Evolutionary conservation across 768 basidiomycete genomes (phyloP).

Genomic region (Calocybe cyanea): DNA sequence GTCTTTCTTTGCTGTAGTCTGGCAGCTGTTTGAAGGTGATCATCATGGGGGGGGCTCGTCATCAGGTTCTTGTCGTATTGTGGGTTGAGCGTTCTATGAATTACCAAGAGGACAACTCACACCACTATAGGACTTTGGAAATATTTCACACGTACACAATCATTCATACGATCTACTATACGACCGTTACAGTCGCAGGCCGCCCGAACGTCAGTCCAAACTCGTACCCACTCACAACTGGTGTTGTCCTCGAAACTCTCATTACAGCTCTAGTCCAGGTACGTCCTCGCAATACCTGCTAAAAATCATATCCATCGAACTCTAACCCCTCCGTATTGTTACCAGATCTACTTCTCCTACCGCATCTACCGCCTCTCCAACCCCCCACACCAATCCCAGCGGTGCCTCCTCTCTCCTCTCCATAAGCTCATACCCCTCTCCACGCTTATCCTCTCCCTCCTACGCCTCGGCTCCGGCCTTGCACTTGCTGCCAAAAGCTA

Average conservation of each 20-base stretch:
- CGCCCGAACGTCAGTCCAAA: slow-evolving; percentile 11
- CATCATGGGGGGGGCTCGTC: not conserved
- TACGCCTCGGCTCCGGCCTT: slow-evolving; percentile 18
- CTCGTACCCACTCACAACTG: slow-evolving; percentile 18
- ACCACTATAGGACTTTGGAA: slow-evolving; percentile 14
- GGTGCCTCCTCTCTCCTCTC: no score
- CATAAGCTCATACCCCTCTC: no score
- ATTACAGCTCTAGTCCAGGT: slow-evolving; percentile 20
- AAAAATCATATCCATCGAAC: not conserved
- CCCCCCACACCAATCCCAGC: no score
- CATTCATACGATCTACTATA: slow-evolving; percentile 15
- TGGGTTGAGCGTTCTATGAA: not conserved
- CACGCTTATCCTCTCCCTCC: slow-evolving; percentile 16
- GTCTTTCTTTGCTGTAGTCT: not conserved
- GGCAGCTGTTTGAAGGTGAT: no score
- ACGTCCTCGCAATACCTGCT: no score
- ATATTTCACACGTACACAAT: slow-evolving; percentile 17
- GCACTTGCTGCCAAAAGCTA: slow-evolving; percentile 17
- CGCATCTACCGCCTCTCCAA: slow-evolving; percentile 20
- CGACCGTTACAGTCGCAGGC: slow-evolving; percentile 14
- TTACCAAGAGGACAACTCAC: not conserved
- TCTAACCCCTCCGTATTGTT: not conserved
- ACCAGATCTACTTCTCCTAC: slow-evolving; percentile 20
- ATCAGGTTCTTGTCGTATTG: slow-evolving; percentile 3
- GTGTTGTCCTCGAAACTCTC: slow-evolving; percentile 16